Conservation (phyloP, 1,284 basidiomycete genomes). For the Kwoniella shivajii region DNA sequence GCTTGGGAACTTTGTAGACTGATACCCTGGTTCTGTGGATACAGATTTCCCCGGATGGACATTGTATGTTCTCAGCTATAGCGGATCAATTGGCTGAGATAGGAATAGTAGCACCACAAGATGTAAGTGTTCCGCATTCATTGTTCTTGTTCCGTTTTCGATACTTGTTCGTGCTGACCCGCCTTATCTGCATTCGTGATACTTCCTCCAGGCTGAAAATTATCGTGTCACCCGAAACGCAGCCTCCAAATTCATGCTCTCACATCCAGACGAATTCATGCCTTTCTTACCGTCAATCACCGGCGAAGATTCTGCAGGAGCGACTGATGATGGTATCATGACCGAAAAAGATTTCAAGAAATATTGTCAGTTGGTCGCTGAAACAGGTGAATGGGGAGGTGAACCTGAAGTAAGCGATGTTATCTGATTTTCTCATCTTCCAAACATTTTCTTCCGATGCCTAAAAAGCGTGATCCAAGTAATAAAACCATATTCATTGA, state of each 20-base stretch:
- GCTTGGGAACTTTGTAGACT: no score
- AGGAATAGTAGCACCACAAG: slow-evolving; percentile 36
- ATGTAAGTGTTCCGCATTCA: no score
- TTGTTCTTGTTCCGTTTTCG: background rate
- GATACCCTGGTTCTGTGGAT: no score
- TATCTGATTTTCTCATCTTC: no score
- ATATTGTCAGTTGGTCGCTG: slow-evolving; percentile 79
- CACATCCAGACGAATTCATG: slow-evolving; percentile 86
- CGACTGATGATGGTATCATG: slow-evolving; percentile 73
- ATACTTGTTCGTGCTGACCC: no score
- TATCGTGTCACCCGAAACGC: slow-evolving; percentile 61
- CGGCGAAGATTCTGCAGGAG: slow-evolving; percentile 75
- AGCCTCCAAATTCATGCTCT: slow-evolving; percentile 80
- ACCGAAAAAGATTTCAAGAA: slow-evolving; percentile 66
- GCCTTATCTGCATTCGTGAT: background rate
- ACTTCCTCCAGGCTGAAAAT: slow-evolving; percentile 27
- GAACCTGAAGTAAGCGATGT: slow-evolving; percentile 86
- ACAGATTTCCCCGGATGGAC: slow-evolving; percentile 90
- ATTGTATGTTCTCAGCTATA: slow-evolving; percentile 90
- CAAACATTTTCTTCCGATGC: no score
- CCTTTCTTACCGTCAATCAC: slow-evolving; percentile 82
- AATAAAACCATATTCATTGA: no score
- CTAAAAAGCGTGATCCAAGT: no score
- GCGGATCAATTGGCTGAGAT: slow-evolving; percentile 68
- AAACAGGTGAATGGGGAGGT: slow-evolving; percentile 92